Conservation (phyloP, 331 rosid genomes). For the Quercus tomentella region DNA sequence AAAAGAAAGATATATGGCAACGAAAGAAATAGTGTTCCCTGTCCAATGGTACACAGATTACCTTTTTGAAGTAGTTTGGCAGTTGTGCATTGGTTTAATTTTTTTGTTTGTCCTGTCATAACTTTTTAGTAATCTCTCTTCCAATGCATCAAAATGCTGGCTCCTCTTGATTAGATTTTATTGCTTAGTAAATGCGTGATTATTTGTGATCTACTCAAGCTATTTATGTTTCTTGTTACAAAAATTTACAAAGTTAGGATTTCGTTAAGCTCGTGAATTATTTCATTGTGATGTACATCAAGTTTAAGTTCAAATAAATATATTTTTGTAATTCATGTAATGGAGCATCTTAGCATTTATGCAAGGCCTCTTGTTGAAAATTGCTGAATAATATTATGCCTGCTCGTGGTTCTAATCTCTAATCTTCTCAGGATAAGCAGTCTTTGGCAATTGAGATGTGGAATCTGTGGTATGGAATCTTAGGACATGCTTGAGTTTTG, state of each 20-base stretch:
- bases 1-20: neutral
- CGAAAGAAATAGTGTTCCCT: constrained; percentile 32
- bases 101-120: constrained; percentile 24
- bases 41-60: constrained; percentile 25
- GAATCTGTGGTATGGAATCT: too few relatives aligned
- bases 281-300: neutral
- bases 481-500: too few relatives aligned
- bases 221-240: neutral
- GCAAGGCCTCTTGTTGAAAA: too few relatives aligned
- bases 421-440: too few relatives aligned
- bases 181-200: constrained; percentile 10
- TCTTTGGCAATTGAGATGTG: too few relatives aligned
- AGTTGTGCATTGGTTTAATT: constrained; percentile 37
- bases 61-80: constrained; percentile 40
- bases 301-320: too few relatives aligned
- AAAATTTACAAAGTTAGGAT: neutral
- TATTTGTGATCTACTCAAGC: constrained; percentile 1
- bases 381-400: too few relatives aligned
- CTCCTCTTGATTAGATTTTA: neutral
- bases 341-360: too few relatives aligned
- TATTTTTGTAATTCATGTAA: too few relatives aligned
- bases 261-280: neutral
- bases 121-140: constrained; percentile 31
- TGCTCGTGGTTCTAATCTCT: too few relatives aligned
- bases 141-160: constrained; percentile 44